phyloP scores from a whole-genome alignment of 1,284 basidiomycete species.

The Cryptococcus wingfieldii region DNA sequence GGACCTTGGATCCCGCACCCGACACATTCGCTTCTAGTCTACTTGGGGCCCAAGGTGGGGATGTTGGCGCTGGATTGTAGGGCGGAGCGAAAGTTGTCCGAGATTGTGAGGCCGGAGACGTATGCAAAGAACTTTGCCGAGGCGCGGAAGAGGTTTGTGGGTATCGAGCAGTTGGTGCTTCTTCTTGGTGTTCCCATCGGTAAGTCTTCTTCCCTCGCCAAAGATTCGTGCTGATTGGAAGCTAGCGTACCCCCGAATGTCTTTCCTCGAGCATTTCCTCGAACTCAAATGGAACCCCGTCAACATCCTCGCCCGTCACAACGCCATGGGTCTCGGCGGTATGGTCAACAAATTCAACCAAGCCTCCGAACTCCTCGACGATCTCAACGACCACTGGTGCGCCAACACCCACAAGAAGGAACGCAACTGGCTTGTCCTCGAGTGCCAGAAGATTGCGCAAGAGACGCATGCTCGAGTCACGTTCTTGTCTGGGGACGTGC shows the following conservation, averaged over 20 bases:
- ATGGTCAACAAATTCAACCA: slow-evolving; percentile 88
- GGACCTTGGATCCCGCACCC: slow-evolving; percentile 74
- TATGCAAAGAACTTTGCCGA: slow-evolving; percentile 70
- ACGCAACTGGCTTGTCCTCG: slow-evolving; percentile 81
- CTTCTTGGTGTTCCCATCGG: slow-evolving; percentile 60
- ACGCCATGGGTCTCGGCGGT: slow-evolving; percentile 61
- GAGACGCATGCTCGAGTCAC: slow-evolving; percentile 64
- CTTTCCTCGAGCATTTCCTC: slow-evolving; percentile 66
- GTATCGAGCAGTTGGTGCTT: slow-evolving; percentile 68
- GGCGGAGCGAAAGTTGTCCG: slow-evolving; percentile 76
- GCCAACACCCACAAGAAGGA: slow-evolving; percentile 80
- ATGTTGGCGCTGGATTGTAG: slow-evolving; percentile 81
- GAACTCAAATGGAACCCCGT: slow-evolving; percentile 79
- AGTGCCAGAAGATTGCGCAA: slow-evolving; percentile 66
- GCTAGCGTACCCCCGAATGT: slow-evolving; percentile 85
- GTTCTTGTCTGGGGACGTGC: slow-evolving; percentile 88
- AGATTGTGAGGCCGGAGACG: slow-evolving; percentile 67
- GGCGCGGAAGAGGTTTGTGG: slow-evolving; percentile 45
- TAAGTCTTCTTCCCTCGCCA: slow-evolving; percentile 7
- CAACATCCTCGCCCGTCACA: slow-evolving; percentile 59
- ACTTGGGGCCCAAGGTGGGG: slow-evolving; percentile 56
- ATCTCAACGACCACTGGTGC: slow-evolving; percentile 90
- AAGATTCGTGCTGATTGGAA: slow-evolving; percentile 45
- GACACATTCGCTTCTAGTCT: slow-evolving; percentile 71
- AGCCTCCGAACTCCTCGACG: slow-evolving; percentile 85